phyloP scores from a whole-genome alignment of 1,284 basidiomycete genomes.

The Apiotrichum sp. region DNA sequence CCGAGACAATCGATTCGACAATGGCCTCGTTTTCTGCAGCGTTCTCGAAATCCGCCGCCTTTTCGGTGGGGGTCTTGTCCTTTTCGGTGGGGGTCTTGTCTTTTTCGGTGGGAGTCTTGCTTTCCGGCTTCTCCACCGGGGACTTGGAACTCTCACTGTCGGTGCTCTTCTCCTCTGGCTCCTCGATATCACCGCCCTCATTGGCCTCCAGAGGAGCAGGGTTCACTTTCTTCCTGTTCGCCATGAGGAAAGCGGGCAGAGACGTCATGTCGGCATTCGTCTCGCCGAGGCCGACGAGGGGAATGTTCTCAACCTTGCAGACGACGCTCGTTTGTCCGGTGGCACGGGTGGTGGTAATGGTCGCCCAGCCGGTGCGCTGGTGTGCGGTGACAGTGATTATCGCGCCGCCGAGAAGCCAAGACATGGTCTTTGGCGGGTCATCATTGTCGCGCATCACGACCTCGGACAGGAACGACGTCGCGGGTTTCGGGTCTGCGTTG shows the following conservation, averaged over 20 bases:
- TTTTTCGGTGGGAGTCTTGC: background rate
- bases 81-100: background rate
- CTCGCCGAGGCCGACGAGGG: constrained; percentile 73
- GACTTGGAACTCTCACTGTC: background rate
- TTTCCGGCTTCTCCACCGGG: too few relatives aligned
- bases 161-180: background rate
- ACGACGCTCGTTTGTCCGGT: constrained; percentile 81
- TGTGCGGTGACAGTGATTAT: constrained; percentile 77
- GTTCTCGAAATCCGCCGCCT: background rate
- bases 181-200: background rate
- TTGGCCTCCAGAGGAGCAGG: constrained; percentile 6
- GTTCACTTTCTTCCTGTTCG: constrained; percentile 54
- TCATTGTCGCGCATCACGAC: constrained; percentile 46
- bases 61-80: background rate
- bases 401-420: constrained; percentile 82
- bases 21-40: background rate
- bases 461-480: constrained; percentile 70
- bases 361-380: constrained; percentile 76
- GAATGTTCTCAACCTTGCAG: constrained; percentile 86
- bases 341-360: constrained; percentile 76
- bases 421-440: constrained; percentile 50
- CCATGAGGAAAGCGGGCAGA: constrained; percentile 64
- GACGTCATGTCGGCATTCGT: constrained; percentile 67
- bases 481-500: constrained; percentile 85
- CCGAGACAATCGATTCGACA: constrained; percentile 9